Evolutionary conservation across 139 green algal species (phyloP).

Genomic region (Coelastrella sp.): DNA sequence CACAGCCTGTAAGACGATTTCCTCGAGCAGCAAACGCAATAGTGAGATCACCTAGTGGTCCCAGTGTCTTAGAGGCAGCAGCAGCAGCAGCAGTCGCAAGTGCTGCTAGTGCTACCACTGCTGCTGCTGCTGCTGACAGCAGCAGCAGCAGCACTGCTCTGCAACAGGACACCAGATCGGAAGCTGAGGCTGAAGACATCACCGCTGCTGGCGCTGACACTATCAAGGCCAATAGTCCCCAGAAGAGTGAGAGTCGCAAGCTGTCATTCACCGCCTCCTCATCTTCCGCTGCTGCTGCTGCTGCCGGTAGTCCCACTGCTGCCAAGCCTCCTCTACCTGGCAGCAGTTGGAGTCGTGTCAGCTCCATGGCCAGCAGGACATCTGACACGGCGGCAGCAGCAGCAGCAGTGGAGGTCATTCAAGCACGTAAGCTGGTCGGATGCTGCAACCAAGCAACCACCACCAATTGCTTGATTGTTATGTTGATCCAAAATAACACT

Average conservation of each 20-base stretch:
- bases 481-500: too few species aligned
- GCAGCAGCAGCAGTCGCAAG: slow-evolving; percentile 37
- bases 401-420: not conserved
- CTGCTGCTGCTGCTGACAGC: not conserved
- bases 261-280: not conserved
- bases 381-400: slow-evolving; percentile 1
- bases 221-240: not conserved
- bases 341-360: not conserved
- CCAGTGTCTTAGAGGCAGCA: not conserved
- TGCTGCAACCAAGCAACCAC: too few species aligned
- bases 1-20: not conserved
- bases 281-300: not conserved
- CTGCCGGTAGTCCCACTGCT: not conserved
- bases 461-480: too few species aligned
- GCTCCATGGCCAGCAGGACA: not conserved
- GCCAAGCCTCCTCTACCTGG: not conserved
- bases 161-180: not conserved
- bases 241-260: not conserved
- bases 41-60: slow-evolving; percentile 11
- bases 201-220: not conserved
- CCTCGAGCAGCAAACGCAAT: slow-evolving; percentile 20
- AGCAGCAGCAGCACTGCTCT: not conserved
- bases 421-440: not conserved
- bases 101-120: not conserved
- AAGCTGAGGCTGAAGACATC: not conserved